Conservation (phyloP, 495 filamentous ascomycete species). For the Clavariopsis aquatica region DNA sequence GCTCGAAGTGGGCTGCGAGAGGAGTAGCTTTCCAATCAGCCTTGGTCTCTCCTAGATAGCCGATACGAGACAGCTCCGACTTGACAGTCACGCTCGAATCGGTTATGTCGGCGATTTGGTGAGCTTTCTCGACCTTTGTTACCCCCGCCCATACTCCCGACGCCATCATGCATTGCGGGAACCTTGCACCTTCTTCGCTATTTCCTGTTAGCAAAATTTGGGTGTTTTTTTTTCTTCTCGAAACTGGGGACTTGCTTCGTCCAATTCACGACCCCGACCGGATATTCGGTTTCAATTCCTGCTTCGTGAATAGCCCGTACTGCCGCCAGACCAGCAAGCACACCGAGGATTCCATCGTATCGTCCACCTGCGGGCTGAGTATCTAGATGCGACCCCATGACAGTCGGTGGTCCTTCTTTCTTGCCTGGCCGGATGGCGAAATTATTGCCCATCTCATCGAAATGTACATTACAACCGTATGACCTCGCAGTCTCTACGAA, state of each 20-base stretch:
- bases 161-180: conserved; percentile 17
- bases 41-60: conserved; percentile 10
- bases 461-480: conserved; percentile 17
- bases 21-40: conserved; percentile 11
- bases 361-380: conserved; percentile 21
- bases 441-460: conserved; percentile 30
- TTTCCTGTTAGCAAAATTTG: too few species aligned
- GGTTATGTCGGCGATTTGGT: too few species aligned
- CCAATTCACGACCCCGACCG: conserved; percentile 26
- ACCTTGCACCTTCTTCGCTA: conserved; percentile 28
- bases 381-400: conserved; percentile 2
- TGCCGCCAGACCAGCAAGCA: conserved; percentile 16
- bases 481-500: conserved; percentile 18
- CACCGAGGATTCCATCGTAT: conserved; percentile 25
- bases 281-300: conserved; percentile 16
- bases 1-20: conserved; percentile 20
- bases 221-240: too few species aligned
- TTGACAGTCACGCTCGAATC: too few species aligned
- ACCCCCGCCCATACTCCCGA: conserved; percentile 22
- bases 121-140: conserved; percentile 10
- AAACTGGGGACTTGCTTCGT: too few species aligned
- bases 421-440: conserved; percentile 22
- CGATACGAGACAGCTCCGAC: conserved; percentile 24
- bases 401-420: conserved; percentile 21
- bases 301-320: conserved; percentile 14